Percentiles rank a stretch among this genome's conserved stretches.
Evolutionary conservation across 2,329 filamentous ascomycete species (phyloP).

Genomic region (Neonectria punicea): DNA sequence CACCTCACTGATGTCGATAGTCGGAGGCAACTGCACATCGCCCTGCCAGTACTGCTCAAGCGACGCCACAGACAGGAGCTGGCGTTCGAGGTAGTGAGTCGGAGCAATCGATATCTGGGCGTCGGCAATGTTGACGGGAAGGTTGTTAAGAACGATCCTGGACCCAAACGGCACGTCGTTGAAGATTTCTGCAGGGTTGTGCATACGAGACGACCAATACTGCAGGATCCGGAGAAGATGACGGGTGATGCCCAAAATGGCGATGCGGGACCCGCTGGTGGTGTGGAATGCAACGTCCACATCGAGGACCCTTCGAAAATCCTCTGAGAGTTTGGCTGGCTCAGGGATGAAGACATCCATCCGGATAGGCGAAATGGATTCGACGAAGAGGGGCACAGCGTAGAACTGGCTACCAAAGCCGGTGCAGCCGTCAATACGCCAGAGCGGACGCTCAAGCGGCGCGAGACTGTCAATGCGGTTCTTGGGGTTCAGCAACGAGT

Average conservation of each 20-base stretch:
- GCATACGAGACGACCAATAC: slow-evolving; percentile 55
- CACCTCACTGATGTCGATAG: slow-evolving; percentile 62
- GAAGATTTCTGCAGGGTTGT: slow-evolving; percentile 51
- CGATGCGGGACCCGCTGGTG: slow-evolving; percentile 60
- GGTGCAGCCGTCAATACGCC: slow-evolving; percentile 69
- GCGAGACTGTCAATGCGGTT: slow-evolving; percentile 69
- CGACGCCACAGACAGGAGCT: slow-evolving; percentile 57
- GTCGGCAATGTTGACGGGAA: slow-evolving; percentile 59
- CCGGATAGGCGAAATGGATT: slow-evolving; percentile 59
- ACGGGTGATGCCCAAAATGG: slow-evolving; percentile 61
- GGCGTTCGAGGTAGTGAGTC: slow-evolving; percentile 64
- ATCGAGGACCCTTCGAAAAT: slow-evolving; percentile 58
- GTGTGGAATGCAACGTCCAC: slow-evolving; percentile 65
- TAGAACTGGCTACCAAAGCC: slow-evolving; percentile 68
- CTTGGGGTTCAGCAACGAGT: slow-evolving; percentile 67
- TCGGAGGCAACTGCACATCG: slow-evolving; percentile 54
- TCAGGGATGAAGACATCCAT: slow-evolving; percentile 69
- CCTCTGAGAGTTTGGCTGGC: slow-evolving; percentile 52
- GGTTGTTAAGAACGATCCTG: slow-evolving; percentile 63
- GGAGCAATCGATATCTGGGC: slow-evolving; percentile 59
- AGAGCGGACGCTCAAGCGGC: slow-evolving; percentile 56
- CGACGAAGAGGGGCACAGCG: slow-evolving; percentile 63
- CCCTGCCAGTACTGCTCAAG: slow-evolving; percentile 58
- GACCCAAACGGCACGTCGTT: slow-evolving; percentile 65
- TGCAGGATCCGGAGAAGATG: slow-evolving; percentile 67